phyloP scores from a whole-genome alignment of 371 early-diverging fungal genomes.

The Choanephora cucurbitarum region DNA sequence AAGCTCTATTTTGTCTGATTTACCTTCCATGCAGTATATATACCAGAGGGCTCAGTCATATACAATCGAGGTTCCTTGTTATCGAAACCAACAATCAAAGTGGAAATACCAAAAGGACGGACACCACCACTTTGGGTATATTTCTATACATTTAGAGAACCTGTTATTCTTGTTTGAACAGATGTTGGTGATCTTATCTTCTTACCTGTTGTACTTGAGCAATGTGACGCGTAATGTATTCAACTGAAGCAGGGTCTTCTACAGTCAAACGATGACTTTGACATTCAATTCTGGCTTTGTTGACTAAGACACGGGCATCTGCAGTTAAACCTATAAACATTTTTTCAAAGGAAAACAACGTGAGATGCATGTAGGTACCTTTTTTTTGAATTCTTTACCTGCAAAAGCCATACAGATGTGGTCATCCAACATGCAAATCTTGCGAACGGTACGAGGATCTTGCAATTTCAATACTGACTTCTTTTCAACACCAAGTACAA shows the following conservation, averaged over 20 bases:
- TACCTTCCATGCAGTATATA: slow-evolving; percentile 97
- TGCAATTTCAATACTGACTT: slow-evolving; percentile 95
- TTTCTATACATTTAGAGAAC: slow-evolving; percentile 82
- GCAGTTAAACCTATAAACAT: slow-evolving; percentile 85
- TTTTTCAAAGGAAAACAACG: not conserved
- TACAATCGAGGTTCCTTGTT: slow-evolving; percentile 90
- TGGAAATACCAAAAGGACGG: slow-evolving; percentile 99
- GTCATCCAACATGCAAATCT: slow-evolving; percentile 95
- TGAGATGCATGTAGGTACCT: not conserved
- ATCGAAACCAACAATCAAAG: slow-evolving; percentile 94
- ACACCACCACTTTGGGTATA: slow-evolving; percentile 99
- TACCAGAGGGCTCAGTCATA: slow-evolving; percentile 99
- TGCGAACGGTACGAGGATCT: slow-evolving; percentile 95
- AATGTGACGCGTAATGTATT: slow-evolving; percentile 98
- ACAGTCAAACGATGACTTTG: slow-evolving; percentile 96
- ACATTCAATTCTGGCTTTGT: slow-evolving; percentile 97
- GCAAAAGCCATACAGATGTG: slow-evolving; percentile 97
- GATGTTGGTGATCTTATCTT: no score
- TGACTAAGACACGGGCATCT: slow-evolving; percentile 95
- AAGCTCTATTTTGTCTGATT: slow-evolving; percentile 7
- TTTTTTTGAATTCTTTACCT: slow-evolving; percentile 52
- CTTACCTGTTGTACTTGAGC: slow-evolving; percentile 94
- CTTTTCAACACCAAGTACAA: slow-evolving; percentile 97
- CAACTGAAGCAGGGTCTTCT: slow-evolving; percentile 97
- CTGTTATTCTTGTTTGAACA: no score